These are phyloP conservation scores for Rutstroemia sp. DNA, from an alignment of 2,329 filamentous ascomycete genomes.

Conservation along the genomic window DNA sequence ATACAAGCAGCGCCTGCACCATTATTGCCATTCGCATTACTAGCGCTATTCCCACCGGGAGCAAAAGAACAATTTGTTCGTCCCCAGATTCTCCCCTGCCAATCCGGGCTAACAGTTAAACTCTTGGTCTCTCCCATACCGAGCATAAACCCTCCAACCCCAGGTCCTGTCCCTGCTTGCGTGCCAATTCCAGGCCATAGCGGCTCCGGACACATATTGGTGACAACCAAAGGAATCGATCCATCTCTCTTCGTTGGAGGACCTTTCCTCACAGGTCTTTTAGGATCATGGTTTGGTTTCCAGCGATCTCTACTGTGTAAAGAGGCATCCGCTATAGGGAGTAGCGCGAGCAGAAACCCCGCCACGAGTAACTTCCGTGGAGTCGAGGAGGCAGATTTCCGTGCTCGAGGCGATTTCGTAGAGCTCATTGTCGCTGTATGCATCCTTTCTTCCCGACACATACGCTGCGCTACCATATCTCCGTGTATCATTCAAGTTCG, in stretches of 20 bases:
- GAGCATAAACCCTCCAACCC: conserved; percentile 62
- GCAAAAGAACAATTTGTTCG: conserved; percentile 78
- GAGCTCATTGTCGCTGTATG: conserved; percentile 7
- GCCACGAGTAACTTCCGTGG: conserved; percentile 9
- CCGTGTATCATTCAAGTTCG: neutral
- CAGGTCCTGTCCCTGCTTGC: conserved; percentile 62
- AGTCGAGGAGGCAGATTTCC: conserved; percentile 7
- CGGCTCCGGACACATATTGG: conserved; percentile 62
- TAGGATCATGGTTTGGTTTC: conserved; percentile 8
- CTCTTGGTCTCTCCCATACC: conserved; percentile 47
- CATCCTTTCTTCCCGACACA: neutral
- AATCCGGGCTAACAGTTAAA: conserved; percentile 62
- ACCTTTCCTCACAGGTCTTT: conserved; percentile 20
- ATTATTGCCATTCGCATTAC: conserved; percentile 33
- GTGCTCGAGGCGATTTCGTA: conserved; percentile 10
- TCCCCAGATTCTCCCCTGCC: conserved; percentile 78
- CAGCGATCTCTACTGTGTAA: conserved; percentile 2
- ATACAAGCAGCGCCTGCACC: conserved; percentile 51
- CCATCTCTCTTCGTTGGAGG: conserved; percentile 30
- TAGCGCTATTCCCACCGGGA: conserved; percentile 48
- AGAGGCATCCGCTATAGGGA: conserved; percentile 14
- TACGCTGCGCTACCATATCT: neutral
- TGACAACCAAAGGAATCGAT: conserved; percentile 54
- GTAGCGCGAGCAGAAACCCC: conserved; percentile 13
- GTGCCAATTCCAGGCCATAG: conserved; percentile 74